Conservation (phyloP, 78 protist genomes). For the Polysphondylium violaceum region DNA sequence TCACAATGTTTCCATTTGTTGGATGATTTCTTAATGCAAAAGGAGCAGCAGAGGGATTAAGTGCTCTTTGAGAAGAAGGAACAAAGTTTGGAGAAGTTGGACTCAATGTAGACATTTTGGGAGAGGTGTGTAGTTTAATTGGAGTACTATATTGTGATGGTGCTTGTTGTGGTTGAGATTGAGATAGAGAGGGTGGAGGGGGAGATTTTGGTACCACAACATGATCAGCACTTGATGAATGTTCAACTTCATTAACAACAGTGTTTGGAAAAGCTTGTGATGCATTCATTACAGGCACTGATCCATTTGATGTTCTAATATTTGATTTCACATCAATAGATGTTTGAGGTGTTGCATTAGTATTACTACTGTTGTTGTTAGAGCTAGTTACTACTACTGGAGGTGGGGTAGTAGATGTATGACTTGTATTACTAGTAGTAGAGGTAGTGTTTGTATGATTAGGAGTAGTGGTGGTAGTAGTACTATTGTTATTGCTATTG, state of each 20-base stretch:
- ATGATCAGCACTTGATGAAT: no score
- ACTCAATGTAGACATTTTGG: slow-evolving; percentile 23
- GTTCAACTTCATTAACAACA: no score
- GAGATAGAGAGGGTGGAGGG: no score
- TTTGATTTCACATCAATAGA: no score
- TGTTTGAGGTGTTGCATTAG: neutral
- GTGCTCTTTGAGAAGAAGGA: slow-evolving; percentile 23
- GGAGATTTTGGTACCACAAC: no score
- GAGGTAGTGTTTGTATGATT: neutral
- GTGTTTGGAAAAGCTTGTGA: no score
- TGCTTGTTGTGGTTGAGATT: slow-evolving; percentile 4
- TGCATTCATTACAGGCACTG: no score
- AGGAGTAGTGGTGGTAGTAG: neutral
- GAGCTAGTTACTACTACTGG: neutral
- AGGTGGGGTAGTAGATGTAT: neutral
- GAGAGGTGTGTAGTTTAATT: no score
- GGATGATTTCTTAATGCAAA: neutral
- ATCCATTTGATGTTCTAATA: no score
- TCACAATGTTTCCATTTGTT: neutral
- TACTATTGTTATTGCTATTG: neutral
- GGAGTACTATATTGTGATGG: slow-evolving; percentile 25
- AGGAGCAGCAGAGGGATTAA: neutral
- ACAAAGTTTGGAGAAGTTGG: slow-evolving; percentile 73
- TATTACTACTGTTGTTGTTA: neutral
- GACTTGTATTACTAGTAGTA: neutral